These are phyloP conservation scores for Urostyla sp. DNA, from an alignment of 73 alveolate species.

Conservation along the genomic window DNA sequence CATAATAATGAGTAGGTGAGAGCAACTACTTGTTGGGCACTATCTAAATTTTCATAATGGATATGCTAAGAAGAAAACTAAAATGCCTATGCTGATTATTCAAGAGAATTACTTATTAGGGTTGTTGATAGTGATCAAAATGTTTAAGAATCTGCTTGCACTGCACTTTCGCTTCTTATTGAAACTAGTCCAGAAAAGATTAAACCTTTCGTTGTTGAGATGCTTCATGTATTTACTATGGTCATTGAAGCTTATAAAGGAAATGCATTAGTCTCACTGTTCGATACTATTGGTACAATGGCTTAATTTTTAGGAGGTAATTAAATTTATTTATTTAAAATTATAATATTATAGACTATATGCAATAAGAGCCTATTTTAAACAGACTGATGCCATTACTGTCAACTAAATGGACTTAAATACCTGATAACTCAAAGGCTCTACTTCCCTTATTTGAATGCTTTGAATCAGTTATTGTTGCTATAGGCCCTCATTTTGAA, in stretches of 20 bases:
- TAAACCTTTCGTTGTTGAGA: background rate
- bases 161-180: slow-evolving; percentile 7
- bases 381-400: slow-evolving; percentile 45
- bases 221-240: slow-evolving; percentile 40
- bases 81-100: slow-evolving; percentile 1
- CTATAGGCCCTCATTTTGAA: slow-evolving; percentile 51
- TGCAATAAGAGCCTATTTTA: background rate
- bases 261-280: slow-evolving; percentile 38
- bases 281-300: slow-evolving; percentile 58
- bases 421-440: slow-evolving; percentile 49
- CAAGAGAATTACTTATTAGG: no score
- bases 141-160: slow-evolving; percentile 56
- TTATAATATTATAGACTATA: no score
- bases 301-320: slow-evolving; percentile 35
- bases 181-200: slow-evolving; percentile 38
- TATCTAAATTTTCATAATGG: slow-evolving; percentile 65
- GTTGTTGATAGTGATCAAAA: slow-evolving; percentile 42
- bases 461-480: slow-evolving; percentile 49
- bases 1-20: slow-evolving; percentile 2
- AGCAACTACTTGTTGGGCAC: slow-evolving; percentile 75
- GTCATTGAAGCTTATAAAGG: slow-evolving; percentile 63
- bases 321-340: no score
- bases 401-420: slow-evolving; percentile 45
- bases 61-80: slow-evolving; percentile 28
- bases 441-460: slow-evolving; percentile 66